Conservation (phyloP, 345 rosid genomes). For the Firmiana major region DNA sequence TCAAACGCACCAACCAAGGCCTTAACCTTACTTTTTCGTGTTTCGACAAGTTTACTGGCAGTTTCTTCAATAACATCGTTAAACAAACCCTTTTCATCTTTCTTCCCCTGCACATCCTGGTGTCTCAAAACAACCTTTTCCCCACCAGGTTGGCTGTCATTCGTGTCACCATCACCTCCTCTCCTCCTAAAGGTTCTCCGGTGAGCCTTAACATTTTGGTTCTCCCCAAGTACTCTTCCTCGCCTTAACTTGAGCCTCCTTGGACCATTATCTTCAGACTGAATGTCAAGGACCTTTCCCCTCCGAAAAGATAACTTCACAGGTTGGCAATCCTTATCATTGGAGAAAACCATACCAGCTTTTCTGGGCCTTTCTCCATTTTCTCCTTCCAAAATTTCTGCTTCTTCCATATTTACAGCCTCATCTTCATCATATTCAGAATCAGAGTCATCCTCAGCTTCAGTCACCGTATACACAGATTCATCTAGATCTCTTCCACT, state of each 20-base stretch:
- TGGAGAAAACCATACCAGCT: conserved; percentile 21
- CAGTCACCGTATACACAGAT: conserved; percentile 29
- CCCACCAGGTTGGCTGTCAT: conserved; percentile 24
- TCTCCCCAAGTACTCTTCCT: conserved; percentile 41
- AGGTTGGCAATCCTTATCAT: conserved; percentile 31
- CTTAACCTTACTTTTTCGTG: conserved; percentile 87
- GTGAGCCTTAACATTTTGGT: conserved; percentile 32
- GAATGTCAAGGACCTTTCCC: conserved; percentile 53
- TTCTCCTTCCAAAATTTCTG: conserved; percentile 21
- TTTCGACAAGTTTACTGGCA: conserved; percentile 77
- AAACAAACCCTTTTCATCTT: conserved; percentile 51
- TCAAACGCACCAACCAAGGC: conserved; percentile 98
- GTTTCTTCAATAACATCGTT: conserved; percentile 93
- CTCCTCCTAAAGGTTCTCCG: conserved; percentile 43
- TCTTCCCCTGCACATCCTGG: conserved; percentile 59
- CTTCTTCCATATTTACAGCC: conserved; percentile 24
- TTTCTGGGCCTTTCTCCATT: conserved; percentile 20
- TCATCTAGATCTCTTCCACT: conserved; percentile 36
- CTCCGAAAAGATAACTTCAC: conserved; percentile 57
- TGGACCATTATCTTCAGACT: conserved; percentile 44
- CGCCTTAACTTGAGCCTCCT: conserved; percentile 65
- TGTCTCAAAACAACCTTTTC: conserved; percentile 62
- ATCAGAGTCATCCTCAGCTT: conserved; percentile 38
- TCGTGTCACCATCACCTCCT: conserved; percentile 30
- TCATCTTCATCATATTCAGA: conserved; percentile 44